phyloP scores from a whole-genome alignment of 192 early-diverging fungal genomes.

The Spizellomyces punctatus region DNA sequence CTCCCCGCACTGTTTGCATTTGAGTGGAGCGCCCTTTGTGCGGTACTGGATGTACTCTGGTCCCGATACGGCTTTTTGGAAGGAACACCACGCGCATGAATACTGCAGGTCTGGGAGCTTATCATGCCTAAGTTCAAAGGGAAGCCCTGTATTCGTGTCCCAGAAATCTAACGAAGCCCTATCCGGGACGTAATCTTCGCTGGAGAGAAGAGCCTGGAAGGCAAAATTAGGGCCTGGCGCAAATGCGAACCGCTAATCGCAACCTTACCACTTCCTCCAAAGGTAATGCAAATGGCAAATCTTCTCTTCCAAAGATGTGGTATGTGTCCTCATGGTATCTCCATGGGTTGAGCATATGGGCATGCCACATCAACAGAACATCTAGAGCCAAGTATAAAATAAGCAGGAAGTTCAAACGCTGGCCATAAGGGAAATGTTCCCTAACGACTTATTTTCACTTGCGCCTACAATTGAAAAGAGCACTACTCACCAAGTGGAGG shows the following conservation, averaged over 20 bases:
- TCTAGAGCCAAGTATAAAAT: constrained; percentile 32
- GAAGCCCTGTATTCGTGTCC: constrained; percentile 38
- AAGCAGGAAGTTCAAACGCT: constrained; percentile 6
- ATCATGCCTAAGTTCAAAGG: constrained; percentile 36
- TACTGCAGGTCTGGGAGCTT: constrained; percentile 33
- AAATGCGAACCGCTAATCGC: not conserved
- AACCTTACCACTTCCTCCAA: constrained; percentile 33
- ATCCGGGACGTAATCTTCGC: constrained; percentile 40
- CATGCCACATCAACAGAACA: constrained; percentile 66
- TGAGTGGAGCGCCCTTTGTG: constrained; percentile 34
- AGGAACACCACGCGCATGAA: constrained; percentile 35
- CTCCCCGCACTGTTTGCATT: constrained; percentile 10
- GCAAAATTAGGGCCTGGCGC: constrained; percentile 2
- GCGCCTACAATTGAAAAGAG: constrained; percentile 1
- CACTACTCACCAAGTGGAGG: constrained; percentile 40
- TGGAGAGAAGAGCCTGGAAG: constrained; percentile 43
- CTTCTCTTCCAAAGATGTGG: constrained; percentile 43
- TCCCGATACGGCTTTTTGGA: constrained; percentile 10
- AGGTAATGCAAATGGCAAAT: constrained; percentile 51
- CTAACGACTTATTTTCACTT: too few relatives aligned
- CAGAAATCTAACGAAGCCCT: constrained; percentile 38
- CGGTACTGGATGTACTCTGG: constrained; percentile 35
- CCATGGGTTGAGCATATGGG: constrained; percentile 58
- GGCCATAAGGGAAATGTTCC: too few relatives aligned
- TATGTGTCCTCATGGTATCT: constrained; percentile 64